Conservation (phyloP, 2,329 filamentous ascomycete genomes). For the Torrubiella hemipterigena region DNA sequence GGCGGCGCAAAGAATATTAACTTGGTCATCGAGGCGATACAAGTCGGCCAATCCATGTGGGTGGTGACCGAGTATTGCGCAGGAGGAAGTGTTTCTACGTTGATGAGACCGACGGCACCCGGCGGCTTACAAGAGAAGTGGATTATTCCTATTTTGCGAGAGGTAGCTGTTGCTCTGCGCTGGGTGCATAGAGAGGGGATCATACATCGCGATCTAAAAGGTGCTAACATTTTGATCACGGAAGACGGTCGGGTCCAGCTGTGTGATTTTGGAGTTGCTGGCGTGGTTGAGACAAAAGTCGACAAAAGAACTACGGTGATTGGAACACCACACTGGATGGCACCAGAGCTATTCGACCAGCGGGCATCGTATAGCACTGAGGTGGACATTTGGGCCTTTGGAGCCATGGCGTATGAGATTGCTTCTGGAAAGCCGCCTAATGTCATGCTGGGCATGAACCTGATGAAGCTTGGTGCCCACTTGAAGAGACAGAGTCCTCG, state of each 20-base stretch:
- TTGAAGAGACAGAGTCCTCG: constrained; percentile 52
- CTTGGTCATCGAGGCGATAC: constrained; percentile 65
- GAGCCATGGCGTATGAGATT: constrained; percentile 70
- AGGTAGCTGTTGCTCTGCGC: constrained; percentile 52
- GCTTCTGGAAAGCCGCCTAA: constrained; percentile 68
- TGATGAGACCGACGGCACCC: constrained; percentile 55
- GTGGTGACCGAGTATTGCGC: constrained; percentile 81
- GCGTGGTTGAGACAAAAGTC: constrained; percentile 61
- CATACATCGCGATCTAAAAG: constrained; percentile 62
- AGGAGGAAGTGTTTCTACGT: constrained; percentile 68
- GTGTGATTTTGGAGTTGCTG: constrained; percentile 76
- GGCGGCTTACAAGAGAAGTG: constrained; percentile 58
- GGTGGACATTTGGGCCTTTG: constrained; percentile 78
- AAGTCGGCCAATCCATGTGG: constrained; percentile 72
- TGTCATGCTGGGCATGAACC: constrained; percentile 37
- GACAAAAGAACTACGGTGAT: constrained; percentile 73
- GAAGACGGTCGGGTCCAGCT: constrained; percentile 68
- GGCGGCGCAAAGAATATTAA: constrained; percentile 71
- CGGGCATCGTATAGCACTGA: constrained; percentile 56
- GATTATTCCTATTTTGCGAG: constrained; percentile 55
- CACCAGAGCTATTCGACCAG: constrained; percentile 61
- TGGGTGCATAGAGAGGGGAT: constrained; percentile 60
- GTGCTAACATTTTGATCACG: constrained; percentile 69
- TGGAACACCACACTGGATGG: constrained; percentile 80
- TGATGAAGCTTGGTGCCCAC: constrained; percentile 40